Conservation (phyloP, 2,329 filamentous ascomycete species). For the Penicillium janthinellum region DNA sequence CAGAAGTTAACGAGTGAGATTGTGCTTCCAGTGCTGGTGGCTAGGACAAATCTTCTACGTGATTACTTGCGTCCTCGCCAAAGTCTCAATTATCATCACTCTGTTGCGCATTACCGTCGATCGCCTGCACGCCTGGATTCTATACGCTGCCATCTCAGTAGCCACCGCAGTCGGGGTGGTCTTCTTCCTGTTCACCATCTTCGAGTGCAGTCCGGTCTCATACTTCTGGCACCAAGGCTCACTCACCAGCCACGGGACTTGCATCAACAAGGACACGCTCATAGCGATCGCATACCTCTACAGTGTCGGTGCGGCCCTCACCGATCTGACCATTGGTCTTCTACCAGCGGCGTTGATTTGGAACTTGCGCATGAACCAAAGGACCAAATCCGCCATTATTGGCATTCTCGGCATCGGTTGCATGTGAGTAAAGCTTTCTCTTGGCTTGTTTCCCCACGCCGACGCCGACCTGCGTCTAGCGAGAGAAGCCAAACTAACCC, state of each 20-base stretch:
- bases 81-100: slow-evolving; percentile 55
- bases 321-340: slow-evolving; percentile 55
- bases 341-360: slow-evolving; percentile 58
- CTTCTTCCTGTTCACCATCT: slow-evolving; percentile 53
- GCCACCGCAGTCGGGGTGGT: slow-evolving; percentile 47
- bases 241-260: slow-evolving; percentile 36
- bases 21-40: slow-evolving; percentile 46
- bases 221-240: slow-evolving; percentile 50
- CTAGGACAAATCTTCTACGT: slow-evolving; percentile 56
- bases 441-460: slow-evolving; percentile 6
- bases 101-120: slow-evolving; percentile 53
- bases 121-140: slow-evolving; percentile 49
- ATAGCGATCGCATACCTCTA: slow-evolving; percentile 56
- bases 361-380: slow-evolving; percentile 56
- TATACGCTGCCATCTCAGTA: slow-evolving; percentile 48
- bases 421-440: slow-evolving; percentile 30
- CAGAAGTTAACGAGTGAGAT: not conserved
- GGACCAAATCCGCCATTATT: slow-evolving; percentile 54
- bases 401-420: slow-evolving; percentile 59
- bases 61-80: slow-evolving; percentile 48
- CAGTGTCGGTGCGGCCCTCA: slow-evolving; percentile 47
- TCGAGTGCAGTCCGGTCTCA: slow-evolving; percentile 54
- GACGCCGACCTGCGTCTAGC: not conserved
- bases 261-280: slow-evolving; percentile 49
- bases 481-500: slow-evolving; percentile 1